Base-by-base conservation (phyloP, 2,329 filamentous ascomycete genomes). In the Penicillium expansum region DNA sequence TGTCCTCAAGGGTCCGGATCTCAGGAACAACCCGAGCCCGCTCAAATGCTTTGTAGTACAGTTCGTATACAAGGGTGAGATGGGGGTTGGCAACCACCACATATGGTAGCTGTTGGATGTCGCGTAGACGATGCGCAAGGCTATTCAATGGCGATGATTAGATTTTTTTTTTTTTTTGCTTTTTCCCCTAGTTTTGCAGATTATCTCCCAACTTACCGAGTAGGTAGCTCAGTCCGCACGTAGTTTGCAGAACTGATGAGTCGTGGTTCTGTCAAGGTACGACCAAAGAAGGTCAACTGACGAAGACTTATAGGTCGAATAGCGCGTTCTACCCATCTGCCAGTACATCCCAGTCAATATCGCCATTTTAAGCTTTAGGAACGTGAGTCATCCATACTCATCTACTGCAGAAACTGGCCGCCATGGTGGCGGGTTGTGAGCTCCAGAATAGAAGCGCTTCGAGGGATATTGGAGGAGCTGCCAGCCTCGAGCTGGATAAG, bases 11-110 rank as follows among this genome's bases (percentile, higher is more conserved):
- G 0, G 86, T 89, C 68, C 88, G 88, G 65, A 99, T 86, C 70
- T 96, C 91, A 49, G 87, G 87, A 39, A 97, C 81, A 64, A 89
- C 88, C 47, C 94, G 89, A 62, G 97, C 89, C 52, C 82, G 86
- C 72, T 99, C 94, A 68, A 99, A 99, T n/a, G 94, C 93, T 64
- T 87, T 87, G 77, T 97, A 96, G 79, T 99, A 99, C 7, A 97
- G 83, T 72, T 97, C 91, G 77, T 99, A 99, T 33, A 97, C 94
- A 63, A 95, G 87, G 71, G 90, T 91, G 61, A 99, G 90, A 74
- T 99, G 91, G 7, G 86, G 86, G 69, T 99, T 99, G n/a, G 90
- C 92, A 47, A 97, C 91, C 53, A 97, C 93, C 37, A 94, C 90
- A 71, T 96, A 99, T 18, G 94, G 94, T 39, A 99, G 82, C 61